Evolutionary conservation across 1,284 basidiomycete genomes (phyloP), one percentile per base, ranked within the genome.

Genomic region (Cutaneotrichosporon cyanovorans): DNA sequence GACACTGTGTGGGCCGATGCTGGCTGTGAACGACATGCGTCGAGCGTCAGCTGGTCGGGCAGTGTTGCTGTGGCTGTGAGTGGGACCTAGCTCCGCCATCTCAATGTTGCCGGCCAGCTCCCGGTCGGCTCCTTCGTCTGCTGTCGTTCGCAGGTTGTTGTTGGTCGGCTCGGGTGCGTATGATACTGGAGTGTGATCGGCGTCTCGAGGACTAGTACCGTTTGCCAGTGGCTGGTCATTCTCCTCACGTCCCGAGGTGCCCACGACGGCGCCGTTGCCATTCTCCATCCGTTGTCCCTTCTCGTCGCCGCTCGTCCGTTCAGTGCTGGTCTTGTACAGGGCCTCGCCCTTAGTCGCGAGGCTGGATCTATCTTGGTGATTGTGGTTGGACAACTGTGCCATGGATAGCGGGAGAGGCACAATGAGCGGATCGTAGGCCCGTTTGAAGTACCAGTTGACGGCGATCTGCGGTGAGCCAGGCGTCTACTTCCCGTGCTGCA

Each of bases 351-450:
- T 12, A 28, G 8, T 28, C 25, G 7, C 12, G 25, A 28, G 25
- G 32, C 22, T 30, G 34, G 16, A 35, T 33, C 19, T 48, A 40
- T 61, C 66, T 25, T 65, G 59, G 0, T 70, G 63, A 46, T 73
- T 66, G 16, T 72, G 73, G 61, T 77, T 76, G n/a, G 78, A 80
- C 67, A 79, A 77, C 59, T 88, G 81, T 19, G 85, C 84, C 37
- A 89, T 76, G 16, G 79, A 82, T 23, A 93, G 75, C 9, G 88
- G 89, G 2, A 93, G 76, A 6, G 80, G 76, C 16, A 74, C 58
- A 18, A 72, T 71, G 15, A 82, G 70, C 4, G 79, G 80, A 72
- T 57, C 51, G 51, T 71, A 74, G 9, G 84, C 85, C 56, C 78
- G 77, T 59, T 79, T 78, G 54, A 90, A 75, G 48, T 84, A 71